Conservation (phyloP, 2,329 filamentous ascomycete species). For the Diaporthe citriasiana region DNA sequence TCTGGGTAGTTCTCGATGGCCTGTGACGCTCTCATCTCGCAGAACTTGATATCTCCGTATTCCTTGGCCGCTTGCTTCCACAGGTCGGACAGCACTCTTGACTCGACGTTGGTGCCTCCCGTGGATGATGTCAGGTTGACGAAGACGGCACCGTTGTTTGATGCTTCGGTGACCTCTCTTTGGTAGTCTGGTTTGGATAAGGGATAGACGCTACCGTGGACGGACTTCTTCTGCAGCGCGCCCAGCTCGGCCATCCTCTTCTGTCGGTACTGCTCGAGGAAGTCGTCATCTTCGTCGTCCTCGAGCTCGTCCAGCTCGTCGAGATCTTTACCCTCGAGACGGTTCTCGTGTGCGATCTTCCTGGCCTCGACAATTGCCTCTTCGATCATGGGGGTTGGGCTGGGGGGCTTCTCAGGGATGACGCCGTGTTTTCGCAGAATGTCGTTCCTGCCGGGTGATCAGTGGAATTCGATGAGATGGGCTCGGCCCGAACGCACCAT, state of each 20-base stretch:
- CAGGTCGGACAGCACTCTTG: constrained; percentile 83
- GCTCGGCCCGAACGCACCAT: constrained; percentile 73
- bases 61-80: constrained; percentile 88
- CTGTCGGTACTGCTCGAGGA: constrained; percentile 88
- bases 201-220: constrained; percentile 93
- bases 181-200: constrained; percentile 95
- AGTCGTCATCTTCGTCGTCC: constrained; percentile 94
- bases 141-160: constrained; percentile 75
- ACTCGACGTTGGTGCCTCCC: constrained; percentile 83
- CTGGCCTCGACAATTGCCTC: constrained; percentile 91
- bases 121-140: constrained; percentile 86
- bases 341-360: constrained; percentile 88
- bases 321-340: constrained; percentile 92
- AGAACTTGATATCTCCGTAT: constrained; percentile 97
- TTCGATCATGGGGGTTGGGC: constrained; percentile 95
- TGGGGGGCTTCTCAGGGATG: constrained; percentile 97
- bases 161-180: constrained; percentile 92
- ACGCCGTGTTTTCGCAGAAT: constrained; percentile 97
- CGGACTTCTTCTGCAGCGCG: constrained; percentile 79
- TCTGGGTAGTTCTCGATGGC: constrained; percentile 98
- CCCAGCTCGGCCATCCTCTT: constrained; percentile 89
- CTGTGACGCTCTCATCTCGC: constrained; percentile 90
- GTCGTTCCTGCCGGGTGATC: constrained; percentile 81
- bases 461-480: neutral
- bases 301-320: constrained; percentile 95